Conservation (phyloP, 495 filamentous ascomycete genomes). For the Trichoderma orchidacearum region DNA sequence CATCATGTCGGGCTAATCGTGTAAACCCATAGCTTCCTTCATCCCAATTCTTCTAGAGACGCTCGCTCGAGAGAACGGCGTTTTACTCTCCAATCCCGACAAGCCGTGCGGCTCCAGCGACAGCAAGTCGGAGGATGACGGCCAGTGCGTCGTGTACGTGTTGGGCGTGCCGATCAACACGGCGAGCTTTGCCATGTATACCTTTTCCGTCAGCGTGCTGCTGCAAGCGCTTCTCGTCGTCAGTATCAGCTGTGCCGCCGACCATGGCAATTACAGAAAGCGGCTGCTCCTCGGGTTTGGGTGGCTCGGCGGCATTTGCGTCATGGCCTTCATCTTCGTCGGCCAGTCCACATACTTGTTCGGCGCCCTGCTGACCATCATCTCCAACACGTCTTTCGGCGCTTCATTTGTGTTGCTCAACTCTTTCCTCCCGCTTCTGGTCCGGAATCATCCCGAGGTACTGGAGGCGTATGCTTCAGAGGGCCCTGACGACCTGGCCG, state of each 20-base stretch:
- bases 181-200: conserved; percentile 96
- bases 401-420: conserved; percentile 79
- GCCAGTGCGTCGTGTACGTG: conserved; percentile 73
- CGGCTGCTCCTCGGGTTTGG: conserved; percentile 72
- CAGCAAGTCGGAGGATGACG: conserved; percentile 19
- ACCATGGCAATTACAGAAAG: conserved; percentile 91
- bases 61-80: conserved; percentile 77
- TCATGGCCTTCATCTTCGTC: conserved; percentile 81
- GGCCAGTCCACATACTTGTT: conserved; percentile 61
- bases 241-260: conserved; percentile 89
- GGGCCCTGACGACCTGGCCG: conserved; percentile 4
- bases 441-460: conserved; percentile 57
- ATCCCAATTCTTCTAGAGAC: conserved; percentile 95
- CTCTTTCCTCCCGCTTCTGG: conserved; percentile 69
- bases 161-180: conserved; percentile 84
- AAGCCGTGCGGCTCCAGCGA: conserved; percentile 50
- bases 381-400: conserved; percentile 83
- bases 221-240: conserved; percentile 83
- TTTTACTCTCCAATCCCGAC: conserved; percentile 59
- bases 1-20: neutral
- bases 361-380: conserved; percentile 68
- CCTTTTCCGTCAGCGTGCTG: conserved; percentile 82
- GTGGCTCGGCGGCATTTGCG: conserved; percentile 62
- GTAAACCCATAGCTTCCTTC: conserved; percentile 60
- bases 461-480: conserved; percentile 11